Base-by-base conservation (phyloP, 2,329 filamentous ascomycete genomes). In the Diplodia scrobiculata region DNA sequence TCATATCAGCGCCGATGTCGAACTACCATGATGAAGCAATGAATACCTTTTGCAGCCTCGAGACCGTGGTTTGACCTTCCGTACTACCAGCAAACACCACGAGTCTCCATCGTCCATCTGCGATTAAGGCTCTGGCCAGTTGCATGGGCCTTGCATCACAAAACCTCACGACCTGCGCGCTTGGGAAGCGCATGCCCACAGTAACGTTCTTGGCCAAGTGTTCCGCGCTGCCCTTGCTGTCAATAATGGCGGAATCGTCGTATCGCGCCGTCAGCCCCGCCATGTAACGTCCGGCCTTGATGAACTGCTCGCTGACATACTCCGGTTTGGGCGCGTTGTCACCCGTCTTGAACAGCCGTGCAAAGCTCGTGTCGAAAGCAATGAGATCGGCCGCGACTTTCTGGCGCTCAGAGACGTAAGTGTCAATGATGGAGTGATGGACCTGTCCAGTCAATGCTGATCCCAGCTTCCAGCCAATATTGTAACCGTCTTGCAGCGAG, bases 321-420 rank as follows among this genome's bases (percentile, higher is more conserved):
- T 82, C 79, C 0, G 7, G 82, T 11, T 17, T 79, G 2, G 79
- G 78, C 14, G 79, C 74, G 11, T 81, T 73, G 11, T 62, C 29
- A 1, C 41, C 58, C 6, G 58, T 62, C 58, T 62, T 51, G 70
- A 87, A 87, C 32, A 86, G 74, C 68, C 80, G 81, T 0, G 83
- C 80, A 70, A 83, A 84, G 60, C 80, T 78, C 0, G 82, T 80
- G 69, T 89, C 86, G 67, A 88, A 88, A 3, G 84, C 81, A 67
- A 89, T 88, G 13, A 89, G 77, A 64, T 88, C 84, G 0, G 70
- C 72, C 0, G 76, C 76, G 0, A 73, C 75, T 47, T 76, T 76
- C 0, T 68, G 62, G 79, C 88, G 82, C 74, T 90, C 88, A 25
- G 81, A 74, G 68, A 87, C 84, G 72, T 90, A 90, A 62, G 84